Base-by-base conservation (phyloP, 139 green algal genomes). In the Closterium sp. region DNA sequence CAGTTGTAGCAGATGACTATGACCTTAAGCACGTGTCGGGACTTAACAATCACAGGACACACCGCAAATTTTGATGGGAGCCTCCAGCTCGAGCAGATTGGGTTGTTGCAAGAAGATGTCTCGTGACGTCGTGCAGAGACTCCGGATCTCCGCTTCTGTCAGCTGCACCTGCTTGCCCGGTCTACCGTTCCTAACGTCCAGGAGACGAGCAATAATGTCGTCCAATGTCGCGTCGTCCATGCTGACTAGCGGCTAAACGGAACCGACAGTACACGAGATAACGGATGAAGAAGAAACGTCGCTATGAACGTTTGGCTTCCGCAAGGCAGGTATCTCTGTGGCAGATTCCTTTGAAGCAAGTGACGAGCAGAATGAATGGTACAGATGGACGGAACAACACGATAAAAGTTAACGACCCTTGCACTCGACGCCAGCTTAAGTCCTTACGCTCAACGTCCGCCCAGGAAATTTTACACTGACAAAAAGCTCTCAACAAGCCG, bases 11-110 rank as follows among this genome's bases (percentile, higher is more conserved):
- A n/a, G n/a, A n/a, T n/a, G n/a, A n/a, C n/a, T n/a, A n/a, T n/a
- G n/a, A n/a, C n/a, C n/a, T n/a, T n/a, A n/a, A n/a, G n/a, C n/a
- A n/a, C n/a, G n/a, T n/a, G n/a, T n/a, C n/a, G n/a, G n/a, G n/a
- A n/a, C n/a, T n/a, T n/a, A n/a, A n/a, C 55, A 76, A 76, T 19
- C 12, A 55, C 28, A 64, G 84, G 33, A 33, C 91, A 31, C 32
- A 94, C 98, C 98, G 95, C 98, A 99, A 91, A 99, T 99, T 91
- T 99, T 99, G 89, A 99, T 99, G 81, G 98, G 98, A 85, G 98
- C 98, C 91, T 99, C 98, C 38, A 99, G 95, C 94, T 99, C 98
- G 88, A 99, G 95, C 87, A 99, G 94, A 94, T 99, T 99, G 23
- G 98, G 98, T 93, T 99, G 98, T 86, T 91, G 95, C 95, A 99